phyloP scores from a whole-genome alignment of 2,329 filamentous ascomycete genomes.

The Cryphonectria carpinicola region DNA sequence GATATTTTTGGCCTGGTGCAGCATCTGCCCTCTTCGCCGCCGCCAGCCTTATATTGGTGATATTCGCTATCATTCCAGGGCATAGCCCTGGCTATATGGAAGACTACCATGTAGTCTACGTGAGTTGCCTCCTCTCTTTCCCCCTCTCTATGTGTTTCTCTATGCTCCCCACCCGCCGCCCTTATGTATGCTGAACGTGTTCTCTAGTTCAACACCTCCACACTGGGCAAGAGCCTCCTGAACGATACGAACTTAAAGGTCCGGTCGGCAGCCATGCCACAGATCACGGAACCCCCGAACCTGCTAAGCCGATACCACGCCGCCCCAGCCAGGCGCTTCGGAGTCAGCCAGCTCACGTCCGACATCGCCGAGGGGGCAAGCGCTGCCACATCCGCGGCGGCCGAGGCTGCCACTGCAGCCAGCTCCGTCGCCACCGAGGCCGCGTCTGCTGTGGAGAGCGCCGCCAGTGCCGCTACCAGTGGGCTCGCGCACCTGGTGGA shows the following conservation, averaged over 20 bases:
- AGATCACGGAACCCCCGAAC: conserved; percentile 32
- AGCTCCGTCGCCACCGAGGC: conserved; percentile 21
- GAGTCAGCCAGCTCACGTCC: conserved; percentile 31
- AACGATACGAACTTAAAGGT: conserved; percentile 29
- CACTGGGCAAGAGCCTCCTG: conserved; percentile 44
- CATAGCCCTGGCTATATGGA: conserved; percentile 43
- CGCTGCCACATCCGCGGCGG: not conserved
- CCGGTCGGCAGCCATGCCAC: conserved; percentile 12
- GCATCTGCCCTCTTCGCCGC: conserved; percentile 41
- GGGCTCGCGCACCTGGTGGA: conserved; percentile 14
- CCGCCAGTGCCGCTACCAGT: conserved; percentile 26
- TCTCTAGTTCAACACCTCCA: conserved; percentile 46
- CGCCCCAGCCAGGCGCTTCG: conserved; percentile 32
- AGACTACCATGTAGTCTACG: conserved; percentile 44
- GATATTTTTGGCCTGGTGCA: conserved; percentile 7
- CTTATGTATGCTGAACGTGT: not conserved
- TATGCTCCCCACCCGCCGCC: not conserved
- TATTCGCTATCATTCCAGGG: conserved; percentile 44
- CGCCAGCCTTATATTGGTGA: conserved; percentile 41
- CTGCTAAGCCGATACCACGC: conserved; percentile 33
- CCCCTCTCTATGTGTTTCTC: too few species aligned
- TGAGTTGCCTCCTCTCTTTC: conserved; percentile 32
- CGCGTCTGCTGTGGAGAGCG: conserved; percentile 19
- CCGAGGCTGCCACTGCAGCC: conserved; percentile 7
- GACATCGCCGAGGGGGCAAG: conserved; percentile 28